phyloP scores from a whole-genome alignment of 352 stramenopile species.

The Pythium volutum region DNA sequence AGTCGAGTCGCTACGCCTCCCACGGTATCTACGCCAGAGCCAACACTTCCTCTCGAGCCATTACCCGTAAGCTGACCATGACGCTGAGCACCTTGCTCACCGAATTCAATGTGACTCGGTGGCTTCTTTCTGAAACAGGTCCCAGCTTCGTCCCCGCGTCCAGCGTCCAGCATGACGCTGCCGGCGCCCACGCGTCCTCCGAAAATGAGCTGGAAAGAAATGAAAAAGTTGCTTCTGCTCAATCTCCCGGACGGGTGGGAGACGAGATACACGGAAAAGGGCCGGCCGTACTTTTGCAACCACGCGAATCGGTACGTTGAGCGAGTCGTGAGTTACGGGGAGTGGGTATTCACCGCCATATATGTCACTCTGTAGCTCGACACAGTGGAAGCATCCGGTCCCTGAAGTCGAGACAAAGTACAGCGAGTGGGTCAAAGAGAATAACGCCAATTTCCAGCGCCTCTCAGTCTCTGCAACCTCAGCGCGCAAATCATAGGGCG shows the following conservation, averaged over 20 bases:
- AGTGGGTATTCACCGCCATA: not conserved
- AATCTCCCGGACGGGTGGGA: slow-evolving; percentile 81
- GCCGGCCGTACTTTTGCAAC: slow-evolving; percentile 82
- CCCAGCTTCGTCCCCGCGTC: slow-evolving; percentile 17
- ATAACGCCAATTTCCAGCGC: slow-evolving; percentile 44
- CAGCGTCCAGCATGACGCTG: slow-evolving; percentile 21
- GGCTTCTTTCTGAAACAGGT: not conserved
- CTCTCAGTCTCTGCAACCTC: slow-evolving; percentile 2
- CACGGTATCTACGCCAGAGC: not conserved
- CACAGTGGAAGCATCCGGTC: slow-evolving; percentile 81
- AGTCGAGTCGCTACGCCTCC: slow-evolving; percentile 23
- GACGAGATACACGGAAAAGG: slow-evolving; percentile 76
- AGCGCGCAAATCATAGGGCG: not conserved
- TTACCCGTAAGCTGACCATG: slow-evolving; percentile 1
- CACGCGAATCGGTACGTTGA: slow-evolving; percentile 54
- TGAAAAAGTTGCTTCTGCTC: slow-evolving; percentile 65
- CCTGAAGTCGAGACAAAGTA: slow-evolving; percentile 73
- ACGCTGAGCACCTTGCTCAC: no score
- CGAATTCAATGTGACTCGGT: not conserved
- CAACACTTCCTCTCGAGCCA: slow-evolving; percentile 1
- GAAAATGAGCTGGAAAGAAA: slow-evolving; percentile 73
- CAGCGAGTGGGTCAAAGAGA: slow-evolving; percentile 75
- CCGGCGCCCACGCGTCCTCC: slow-evolving; percentile 33
- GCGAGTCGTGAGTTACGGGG: no score
- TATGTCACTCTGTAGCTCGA: slow-evolving; percentile 41